These are phyloP conservation scores for Tricladium varicosporioides DNA, from an alignment of 2,329 filamentous ascomycete species.

Conservation along the genomic window DNA sequence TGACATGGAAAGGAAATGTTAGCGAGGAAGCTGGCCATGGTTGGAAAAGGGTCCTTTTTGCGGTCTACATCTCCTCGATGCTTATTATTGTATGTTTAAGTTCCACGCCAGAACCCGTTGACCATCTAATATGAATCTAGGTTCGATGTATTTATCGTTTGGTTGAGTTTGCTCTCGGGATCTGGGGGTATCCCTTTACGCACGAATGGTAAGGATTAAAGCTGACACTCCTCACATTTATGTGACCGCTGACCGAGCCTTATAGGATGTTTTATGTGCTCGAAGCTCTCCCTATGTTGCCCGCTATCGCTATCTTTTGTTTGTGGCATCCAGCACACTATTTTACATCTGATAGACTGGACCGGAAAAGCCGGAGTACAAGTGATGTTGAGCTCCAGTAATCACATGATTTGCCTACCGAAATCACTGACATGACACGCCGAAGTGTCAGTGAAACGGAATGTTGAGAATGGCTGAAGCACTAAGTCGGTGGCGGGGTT, in stretches of 20 bases:
- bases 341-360: conserved; percentile 22
- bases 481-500: too few species aligned
- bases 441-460: too few species aligned
- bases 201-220: conserved; percentile 39
- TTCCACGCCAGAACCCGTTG: neutral
- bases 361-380: neutral
- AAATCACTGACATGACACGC: neutral
- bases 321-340: conserved; percentile 47
- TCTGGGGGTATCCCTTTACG: conserved; percentile 47
- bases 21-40: conserved; percentile 32
- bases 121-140: conserved; percentile 24
- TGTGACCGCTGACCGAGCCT: too few species aligned
- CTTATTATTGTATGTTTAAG: conserved; percentile 44
- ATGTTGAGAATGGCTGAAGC: too few species aligned
- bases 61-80: conserved; percentile 43
- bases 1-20: conserved; percentile 27
- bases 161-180: conserved; percentile 50
- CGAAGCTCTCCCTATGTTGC: conserved; percentile 47
- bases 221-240: too few species aligned
- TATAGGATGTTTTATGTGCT: conserved; percentile 49
- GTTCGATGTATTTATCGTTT: conserved; percentile 52
- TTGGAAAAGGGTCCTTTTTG: conserved; percentile 40
- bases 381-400: neutral
- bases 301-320: conserved; percentile 47
- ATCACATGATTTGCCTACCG: neutral